These are phyloP conservation scores for Phytophthora podocarpi DNA, from an alignment of 352 stramenopile genomes.

Conservation along the genomic window DNA sequence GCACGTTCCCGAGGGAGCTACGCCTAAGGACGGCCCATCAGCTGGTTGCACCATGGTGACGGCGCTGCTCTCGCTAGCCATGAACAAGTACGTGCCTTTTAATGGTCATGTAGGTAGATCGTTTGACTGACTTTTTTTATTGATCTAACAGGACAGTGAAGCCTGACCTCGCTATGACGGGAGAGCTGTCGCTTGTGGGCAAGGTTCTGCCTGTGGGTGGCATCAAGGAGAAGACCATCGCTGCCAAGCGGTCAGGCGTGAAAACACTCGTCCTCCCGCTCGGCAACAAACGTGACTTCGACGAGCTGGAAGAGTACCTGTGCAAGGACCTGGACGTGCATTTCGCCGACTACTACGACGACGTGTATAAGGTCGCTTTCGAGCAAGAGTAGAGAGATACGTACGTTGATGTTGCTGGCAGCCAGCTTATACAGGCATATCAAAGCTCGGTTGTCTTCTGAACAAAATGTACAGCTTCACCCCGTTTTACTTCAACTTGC, in stretches of 20 bases:
- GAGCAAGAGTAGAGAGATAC: slow-evolving; percentile 50
- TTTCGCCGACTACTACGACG: slow-evolving; percentile 97
- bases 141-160: slow-evolving; percentile 81
- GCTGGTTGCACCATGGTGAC: slow-evolving; percentile 99
- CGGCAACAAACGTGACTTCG: slow-evolving; percentile 96
- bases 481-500: not conserved
- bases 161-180: slow-evolving; percentile 98
- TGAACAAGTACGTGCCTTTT: slow-evolving; percentile 80
- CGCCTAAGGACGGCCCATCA: slow-evolving; percentile 98
- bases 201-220: slow-evolving; percentile 99
- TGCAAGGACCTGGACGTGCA: slow-evolving; percentile 96
- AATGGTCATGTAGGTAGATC: not conserved
- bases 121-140: slow-evolving; percentile 20
- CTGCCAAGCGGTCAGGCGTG: slow-evolving; percentile 95
- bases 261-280: slow-evolving; percentile 94
- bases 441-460: slow-evolving; percentile 1
- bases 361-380: slow-evolving; percentile 96
- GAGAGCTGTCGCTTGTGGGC: slow-evolving; percentile 95
- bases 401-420: not conserved
- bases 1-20: slow-evolving; percentile 98
- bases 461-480: slow-evolving; percentile 5
- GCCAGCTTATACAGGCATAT: slow-evolving; percentile 11
- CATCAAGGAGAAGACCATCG: slow-evolving; percentile 99
- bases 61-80: slow-evolving; percentile 94
- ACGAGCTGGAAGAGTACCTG: slow-evolving; percentile 97